Base-by-base conservation (phyloP, 225 moss, liverwort and hornwort genomes). In the Physcomitrium patens region DNA sequence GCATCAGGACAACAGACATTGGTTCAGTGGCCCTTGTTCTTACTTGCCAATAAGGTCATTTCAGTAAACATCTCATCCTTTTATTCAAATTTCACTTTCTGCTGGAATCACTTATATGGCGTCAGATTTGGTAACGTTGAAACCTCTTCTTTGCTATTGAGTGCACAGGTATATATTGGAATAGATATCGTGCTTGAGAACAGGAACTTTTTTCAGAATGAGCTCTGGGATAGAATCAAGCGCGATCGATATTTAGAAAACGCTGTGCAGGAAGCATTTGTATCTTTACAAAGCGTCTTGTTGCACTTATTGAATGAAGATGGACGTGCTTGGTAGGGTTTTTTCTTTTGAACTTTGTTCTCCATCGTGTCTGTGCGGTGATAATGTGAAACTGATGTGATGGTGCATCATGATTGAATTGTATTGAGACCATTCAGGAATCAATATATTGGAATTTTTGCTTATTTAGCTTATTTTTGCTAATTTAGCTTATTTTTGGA, bases 1-100 rank as follows among this genome's bases (percentile, higher is more conserved):
- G 65, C 79, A 16, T 52, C 60, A 19, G 87, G 77, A 41, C 63
- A 81, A 66, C 69, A 89, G 49, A 23, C 69, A 67, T 56, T 93
- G 81, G 99, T 99, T 52, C 95, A 99, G 78, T 99, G 95, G 95
- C 99, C 99, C 28, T 83, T 99, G 44, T 99, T 95, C 80, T 80
- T 99, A 50, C 95, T 99, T 76, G 99, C 95, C 19, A 99, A 99
- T 66, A 99, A 99, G 93, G 97, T 99, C 50, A 63, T 69, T 64
- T 60, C 22, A 41, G 20, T 70, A 46, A 27, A 42, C 48, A 44
- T 56, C 43, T 62, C 37, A 47, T 7, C 50, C 70, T 4, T 70
- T 68, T 10, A 12, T 45, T 67, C 67, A 19, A 66, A 22, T 54
- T n/a, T 52, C 46, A 53, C 66, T 24, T 56, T 0, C 45, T 13